phyloP scores from a whole-genome alignment of 2,329 filamentous ascomycete genomes.

The Scleromitrula shiraiana region DNA sequence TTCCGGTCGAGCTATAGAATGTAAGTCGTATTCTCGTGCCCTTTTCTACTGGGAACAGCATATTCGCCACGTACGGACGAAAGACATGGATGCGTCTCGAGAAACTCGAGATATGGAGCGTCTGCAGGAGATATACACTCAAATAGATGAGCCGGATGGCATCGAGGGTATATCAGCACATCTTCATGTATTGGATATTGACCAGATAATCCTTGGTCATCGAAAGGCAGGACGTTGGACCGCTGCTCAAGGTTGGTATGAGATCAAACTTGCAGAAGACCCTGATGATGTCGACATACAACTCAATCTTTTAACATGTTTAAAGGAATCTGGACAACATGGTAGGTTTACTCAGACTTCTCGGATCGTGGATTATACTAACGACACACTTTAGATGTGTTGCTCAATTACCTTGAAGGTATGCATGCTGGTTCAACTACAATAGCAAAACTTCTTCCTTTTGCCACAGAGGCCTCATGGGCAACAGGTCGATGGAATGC shows the following conservation, averaged over 20 bases:
- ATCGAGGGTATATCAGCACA: conserved; percentile 90
- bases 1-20: conserved; percentile 82
- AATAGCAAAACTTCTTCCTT: conserved; percentile 62
- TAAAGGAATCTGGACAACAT: conserved; percentile 93
- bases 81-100: conserved; percentile 26
- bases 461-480: conserved; percentile 89
- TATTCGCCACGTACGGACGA: conserved; percentile 46
- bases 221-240: conserved; percentile 90
- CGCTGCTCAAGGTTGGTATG: conserved; percentile 95
- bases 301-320: conserved; percentile 73
- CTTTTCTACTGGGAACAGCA: conserved; percentile 94
- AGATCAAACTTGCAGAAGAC: conserved; percentile 74
- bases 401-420: conserved; percentile 79
- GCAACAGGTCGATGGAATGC: conserved; percentile 74
- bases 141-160: conserved; percentile 96
- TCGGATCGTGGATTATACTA: conserved; percentile 6
- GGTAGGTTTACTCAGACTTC: conserved; percentile 42
- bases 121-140: conserved; percentile 88
- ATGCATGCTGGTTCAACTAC: conserved; percentile 47
- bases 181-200: conserved; percentile 77
- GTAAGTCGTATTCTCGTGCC: conserved; percentile 84
- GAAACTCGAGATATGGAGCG: conserved; percentile 64
- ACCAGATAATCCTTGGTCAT: conserved; percentile 89
- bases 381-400: conserved; percentile 50
- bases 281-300: conserved; percentile 73